Evolutionary conservation across 2,329 filamentous ascomycete species (phyloP), one percentile per base, ranked within the genome.

Genomic region (Epichloe coenophiala): DNA sequence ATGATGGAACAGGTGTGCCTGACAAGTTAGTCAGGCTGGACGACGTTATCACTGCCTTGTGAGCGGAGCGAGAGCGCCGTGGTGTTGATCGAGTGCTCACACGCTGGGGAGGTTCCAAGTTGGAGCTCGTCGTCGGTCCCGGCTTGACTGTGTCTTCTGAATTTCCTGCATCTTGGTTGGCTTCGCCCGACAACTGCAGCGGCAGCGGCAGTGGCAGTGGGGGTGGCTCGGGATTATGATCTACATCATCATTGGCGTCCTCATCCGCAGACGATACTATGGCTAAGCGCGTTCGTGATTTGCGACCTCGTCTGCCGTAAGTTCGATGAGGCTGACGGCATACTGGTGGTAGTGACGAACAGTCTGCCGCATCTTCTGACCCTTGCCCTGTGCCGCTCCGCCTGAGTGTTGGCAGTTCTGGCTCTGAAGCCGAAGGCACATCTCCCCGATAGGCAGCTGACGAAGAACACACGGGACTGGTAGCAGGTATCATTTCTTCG

Each of bases 11-110:
- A 2, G 72, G 71, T 0, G 72, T 73, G 1, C 61, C 58, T 2
- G 67, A 67, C 12, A 73, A 53, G 21, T 63, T 56, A 50, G 68
- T 73, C 11, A 74, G 59, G 5, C 64, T 66, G 2, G 71, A 73
- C 2, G 63, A 65, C 2, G 67, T 57, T 4, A 51, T 55, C 37
- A 45, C 11, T 2, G 44, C 31, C 12, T 51, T 54, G 5, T 47
- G 55, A 21, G 47, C 27, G 15, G 54, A 45, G 12, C 53, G 58
- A 39, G 41, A 50, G 15, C 51, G 54, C 5, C 57, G 49, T 4
- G 63, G 61, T 4, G 61, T 38, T 9, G 46, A 45, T 45, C 49
- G 37, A 7, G 43, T 44, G 37, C 47, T 39, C 17, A 27, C 45
- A 17, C n/a, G 49, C 27, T n/a, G 31, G 15, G 23, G 47, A 23